Base-by-base conservation (phyloP, 139 green algal species). In the Medakamo hakoo region DNA sequence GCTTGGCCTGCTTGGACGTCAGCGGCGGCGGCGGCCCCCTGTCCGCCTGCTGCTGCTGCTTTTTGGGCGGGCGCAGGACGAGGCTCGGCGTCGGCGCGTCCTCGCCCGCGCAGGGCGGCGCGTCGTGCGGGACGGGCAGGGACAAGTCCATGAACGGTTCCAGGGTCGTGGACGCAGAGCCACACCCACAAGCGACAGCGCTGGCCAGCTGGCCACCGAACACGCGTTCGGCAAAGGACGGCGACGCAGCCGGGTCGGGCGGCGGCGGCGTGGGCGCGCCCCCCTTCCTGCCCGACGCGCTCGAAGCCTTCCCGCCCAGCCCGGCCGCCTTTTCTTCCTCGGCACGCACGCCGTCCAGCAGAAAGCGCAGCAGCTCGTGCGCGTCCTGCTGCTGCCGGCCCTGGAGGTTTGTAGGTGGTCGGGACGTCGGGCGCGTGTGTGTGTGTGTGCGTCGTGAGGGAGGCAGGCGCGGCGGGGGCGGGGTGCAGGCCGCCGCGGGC, bases 381-480 rank as follows among this genome's bases (percentile, higher is more conserved):
- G 71, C 78, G 69, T 88, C 81, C 27, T 88, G 79, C 68, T 88
- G 79, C 63, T 84, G 68, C 48, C 73, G 63, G 9, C 80, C 82
- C 68, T 80, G 69, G 32, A 60, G 24, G 5, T 23, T 23, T 59
- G 31, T 24, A 55, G 27, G 4, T 57, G 5, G 27, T 9, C 14
- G 22, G 23, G 14, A 57, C 20, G 60, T n/a, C 18, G 27, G 28
- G 4, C 22, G 4, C n/a, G 58, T 4, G n/a, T n/a, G n/a, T n/a
- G n/a, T n/a, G n/a, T n/a, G n/a, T n/a, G n/a, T n/a, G n/a, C n/a
- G n/a, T n/a, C n/a, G n/a, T n/a, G n/a, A n/a, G n/a, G n/a, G n/a
- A n/a, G n/a, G n/a, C n/a, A n/a, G n/a, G n/a, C n/a, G n/a, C n/a
- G n/a, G n/a, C n/a, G n/a, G n/a, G n/a, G n/a, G n/a, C n/a, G n/a